Conservation (phyloP, 108 stramenopile species). For the Mediolabrus comicus region DNA sequence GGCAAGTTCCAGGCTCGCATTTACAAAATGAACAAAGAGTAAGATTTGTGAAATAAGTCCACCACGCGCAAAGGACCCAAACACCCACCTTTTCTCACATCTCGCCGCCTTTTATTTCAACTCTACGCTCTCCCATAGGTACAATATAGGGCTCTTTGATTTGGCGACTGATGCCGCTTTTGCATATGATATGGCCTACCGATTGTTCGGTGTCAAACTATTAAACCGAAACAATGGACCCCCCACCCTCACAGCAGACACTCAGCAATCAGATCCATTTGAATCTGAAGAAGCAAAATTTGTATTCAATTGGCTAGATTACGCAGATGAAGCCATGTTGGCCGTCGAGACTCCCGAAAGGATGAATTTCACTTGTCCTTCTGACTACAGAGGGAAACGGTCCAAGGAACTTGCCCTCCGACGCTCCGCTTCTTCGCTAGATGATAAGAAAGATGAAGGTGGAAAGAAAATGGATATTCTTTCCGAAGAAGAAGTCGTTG, state of each 20-base stretch:
- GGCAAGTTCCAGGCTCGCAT: background rate
- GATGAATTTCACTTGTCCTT: slow-evolving; percentile 1
- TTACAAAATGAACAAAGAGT: background rate
- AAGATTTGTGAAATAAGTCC: background rate
- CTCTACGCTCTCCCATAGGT: background rate
- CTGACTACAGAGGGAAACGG: background rate
- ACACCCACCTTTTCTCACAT: too few species aligned
- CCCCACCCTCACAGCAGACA: background rate
- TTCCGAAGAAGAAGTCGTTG: background rate
- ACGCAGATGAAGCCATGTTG: background rate
- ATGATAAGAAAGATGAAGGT: background rate
- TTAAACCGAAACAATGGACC: background rate
- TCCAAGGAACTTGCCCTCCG: background rate
- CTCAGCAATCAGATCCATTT: background rate
- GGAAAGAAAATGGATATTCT: background rate
- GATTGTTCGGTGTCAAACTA: background rate
- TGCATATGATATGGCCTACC: background rate
- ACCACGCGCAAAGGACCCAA: background rate
- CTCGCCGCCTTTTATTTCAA: background rate
- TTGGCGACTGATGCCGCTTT: background rate
- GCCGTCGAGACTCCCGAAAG: background rate
- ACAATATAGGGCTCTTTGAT: background rate
- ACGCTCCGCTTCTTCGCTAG: background rate
- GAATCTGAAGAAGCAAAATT: background rate
- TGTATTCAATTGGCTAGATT: background rate